phyloP scores from a whole-genome alignment of 345 rosid genomes.

The Zanthoxylum bungeanum region DNA sequence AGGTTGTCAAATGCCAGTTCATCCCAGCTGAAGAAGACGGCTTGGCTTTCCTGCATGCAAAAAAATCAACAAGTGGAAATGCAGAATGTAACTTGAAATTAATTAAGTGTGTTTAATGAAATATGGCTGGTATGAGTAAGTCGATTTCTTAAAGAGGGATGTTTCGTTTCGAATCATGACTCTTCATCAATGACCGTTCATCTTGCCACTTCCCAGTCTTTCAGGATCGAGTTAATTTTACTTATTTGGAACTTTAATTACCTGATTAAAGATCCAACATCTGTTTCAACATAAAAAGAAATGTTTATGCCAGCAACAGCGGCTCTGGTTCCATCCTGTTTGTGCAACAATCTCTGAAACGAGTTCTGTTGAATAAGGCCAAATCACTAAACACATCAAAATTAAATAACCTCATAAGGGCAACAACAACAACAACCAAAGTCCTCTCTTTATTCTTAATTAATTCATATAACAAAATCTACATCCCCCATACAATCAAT shows the following conservation, averaged over 20 bases:
- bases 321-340: conserved; percentile 77
- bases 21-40: too few species aligned
- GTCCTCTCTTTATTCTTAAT: not conserved
- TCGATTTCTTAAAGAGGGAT: not conserved
- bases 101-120: too few species aligned
- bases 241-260: conserved; percentile 20
- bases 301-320: conserved; percentile 93
- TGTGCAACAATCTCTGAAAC: conserved; percentile 76
- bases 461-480: not conserved
- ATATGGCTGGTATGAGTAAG: not conserved
- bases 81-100: too few species aligned
- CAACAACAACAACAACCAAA: not conserved
- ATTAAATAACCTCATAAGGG: not conserved
- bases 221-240: not conserved
- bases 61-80: too few species aligned
- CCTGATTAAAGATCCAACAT: conserved; percentile 91
- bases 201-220: not conserved
- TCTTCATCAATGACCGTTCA: not conserved
- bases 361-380: conserved; percentile 44
- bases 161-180: not conserved
- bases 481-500: not conserved
- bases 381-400: not conserved
- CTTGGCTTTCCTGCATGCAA: too few species aligned
- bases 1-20: too few species aligned
- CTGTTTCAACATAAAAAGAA: conserved; percentile 80